These are phyloP conservation scores for Juglanconis sp. DNA, from an alignment of 2,329 filamentous ascomycete species.

Conservation along the genomic window DNA sequence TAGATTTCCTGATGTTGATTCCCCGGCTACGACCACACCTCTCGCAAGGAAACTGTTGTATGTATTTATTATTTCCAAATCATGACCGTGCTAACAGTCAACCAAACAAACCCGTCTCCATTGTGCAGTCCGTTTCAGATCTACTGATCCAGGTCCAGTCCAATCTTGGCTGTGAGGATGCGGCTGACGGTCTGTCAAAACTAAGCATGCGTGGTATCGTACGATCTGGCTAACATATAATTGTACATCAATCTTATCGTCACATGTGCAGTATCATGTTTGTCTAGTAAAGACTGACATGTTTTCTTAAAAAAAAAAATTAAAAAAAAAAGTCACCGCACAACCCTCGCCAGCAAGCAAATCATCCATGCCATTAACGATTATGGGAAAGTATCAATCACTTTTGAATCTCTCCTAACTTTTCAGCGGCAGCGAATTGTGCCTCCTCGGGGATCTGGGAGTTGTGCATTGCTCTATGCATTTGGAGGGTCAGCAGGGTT, in stretches of 20 bases:
- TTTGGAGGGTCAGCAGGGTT: background rate
- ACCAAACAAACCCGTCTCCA: background rate
- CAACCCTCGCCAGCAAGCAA: background rate
- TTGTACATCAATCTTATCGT: background rate
- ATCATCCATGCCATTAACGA: background rate
- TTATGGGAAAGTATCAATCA: background rate
- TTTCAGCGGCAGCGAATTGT: conserved; percentile 33
- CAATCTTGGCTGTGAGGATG: too few relatives aligned
- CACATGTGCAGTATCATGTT: too few relatives aligned
- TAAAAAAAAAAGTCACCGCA: too few relatives aligned
- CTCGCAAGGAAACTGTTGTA: too few relatives aligned
- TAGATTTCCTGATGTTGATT: too few relatives aligned
- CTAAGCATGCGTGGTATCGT: background rate
- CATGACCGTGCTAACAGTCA: background rate
- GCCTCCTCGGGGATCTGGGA: conserved; percentile 55
- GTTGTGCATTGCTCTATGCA: conserved; percentile 48
- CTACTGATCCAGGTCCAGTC: too few relatives aligned
- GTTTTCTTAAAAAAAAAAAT: too few relatives aligned
- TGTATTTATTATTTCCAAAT: background rate
- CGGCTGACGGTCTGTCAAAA: background rate
- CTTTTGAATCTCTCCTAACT: conserved; percentile 13
- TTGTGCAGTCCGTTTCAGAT: too few relatives aligned
- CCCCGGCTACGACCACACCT: too few relatives aligned
- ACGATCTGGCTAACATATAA: background rate
- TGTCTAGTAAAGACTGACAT: too few relatives aligned